These are phyloP conservation scores for Salvia rosmarinus DNA, from an alignment of 257 asterid species.

Conservation along the genomic window DNA sequence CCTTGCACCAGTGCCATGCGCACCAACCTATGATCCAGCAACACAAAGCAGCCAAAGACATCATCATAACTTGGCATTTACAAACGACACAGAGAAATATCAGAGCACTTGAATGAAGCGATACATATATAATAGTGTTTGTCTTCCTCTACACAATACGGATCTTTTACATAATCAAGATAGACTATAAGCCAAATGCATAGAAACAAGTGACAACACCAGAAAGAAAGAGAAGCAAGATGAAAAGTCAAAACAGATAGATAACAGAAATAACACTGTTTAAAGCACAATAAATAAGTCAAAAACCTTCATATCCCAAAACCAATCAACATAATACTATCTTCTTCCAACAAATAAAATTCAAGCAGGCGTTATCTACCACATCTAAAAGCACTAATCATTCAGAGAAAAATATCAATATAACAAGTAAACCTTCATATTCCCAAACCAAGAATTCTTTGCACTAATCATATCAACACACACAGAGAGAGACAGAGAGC, in stretches of 20 bases:
- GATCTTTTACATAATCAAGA: background rate
- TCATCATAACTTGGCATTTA: slow-evolving; percentile 6
- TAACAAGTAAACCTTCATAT: background rate
- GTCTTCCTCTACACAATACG: background rate
- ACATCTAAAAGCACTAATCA: background rate
- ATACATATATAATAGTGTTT: background rate
- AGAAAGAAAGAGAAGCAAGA: background rate
- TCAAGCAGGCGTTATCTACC: slow-evolving; percentile 7
- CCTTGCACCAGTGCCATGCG: slow-evolving; percentile 97
- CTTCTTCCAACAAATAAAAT: slow-evolving; percentile 9
- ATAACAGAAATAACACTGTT: background rate
- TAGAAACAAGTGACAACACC: too few species aligned
- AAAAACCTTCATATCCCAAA: background rate
- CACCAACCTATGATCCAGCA: slow-evolving; percentile 73
- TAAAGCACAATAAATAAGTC: background rate
- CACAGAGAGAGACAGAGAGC: background rate
- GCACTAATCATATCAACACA: background rate
- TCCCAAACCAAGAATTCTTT: background rate
- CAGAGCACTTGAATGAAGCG: background rate
- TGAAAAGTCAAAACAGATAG: background rate
- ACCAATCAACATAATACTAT: background rate
- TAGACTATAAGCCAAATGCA: background rate
- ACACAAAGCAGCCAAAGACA: slow-evolving; percentile 20
- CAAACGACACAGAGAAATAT: slow-evolving; percentile 8
- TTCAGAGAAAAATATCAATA: background rate